Evolutionary conservation across 2,329 filamentous ascomycete species (phyloP).

Genomic region (Keithomyces neogunnii): DNA sequence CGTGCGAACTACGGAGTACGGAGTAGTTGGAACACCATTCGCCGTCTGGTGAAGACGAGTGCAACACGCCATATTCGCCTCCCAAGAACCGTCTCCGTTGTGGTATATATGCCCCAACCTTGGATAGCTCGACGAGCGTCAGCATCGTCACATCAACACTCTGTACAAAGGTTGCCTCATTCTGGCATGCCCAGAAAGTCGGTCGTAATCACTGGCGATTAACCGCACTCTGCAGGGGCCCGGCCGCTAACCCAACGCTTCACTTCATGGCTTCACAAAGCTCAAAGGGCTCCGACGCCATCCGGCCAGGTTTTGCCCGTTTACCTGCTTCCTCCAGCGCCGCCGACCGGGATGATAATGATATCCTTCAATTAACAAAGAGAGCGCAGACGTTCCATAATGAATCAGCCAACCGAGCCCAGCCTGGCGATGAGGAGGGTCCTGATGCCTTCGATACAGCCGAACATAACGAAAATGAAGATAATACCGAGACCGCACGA

Average conservation of each 20-base stretch:
- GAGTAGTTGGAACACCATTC: too few relatives aligned
- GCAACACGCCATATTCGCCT: too few relatives aligned
- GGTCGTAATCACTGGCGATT: not conserved
- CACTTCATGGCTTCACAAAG: slow-evolving; percentile 26
- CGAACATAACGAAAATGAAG: slow-evolving; percentile 32
- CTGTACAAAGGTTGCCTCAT: not conserved
- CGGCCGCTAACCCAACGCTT: slow-evolving; percentile 16
- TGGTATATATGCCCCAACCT: too few relatives aligned
- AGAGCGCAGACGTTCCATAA: slow-evolving; percentile 40
- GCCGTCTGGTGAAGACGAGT: too few relatives aligned
- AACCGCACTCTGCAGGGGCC: not conserved
- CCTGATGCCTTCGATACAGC: slow-evolving; percentile 43
- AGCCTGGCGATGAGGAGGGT: slow-evolving; percentile 15
- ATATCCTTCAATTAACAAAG: slow-evolving; percentile 27
- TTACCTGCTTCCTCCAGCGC: slow-evolving; percentile 21
- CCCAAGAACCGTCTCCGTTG: too few relatives aligned
- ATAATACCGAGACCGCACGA: slow-evolving; percentile 37
- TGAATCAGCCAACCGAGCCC: slow-evolving; percentile 16
- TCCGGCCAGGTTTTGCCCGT: slow-evolving; percentile 22
- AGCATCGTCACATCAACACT: not conserved
- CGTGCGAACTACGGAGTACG: not conserved
- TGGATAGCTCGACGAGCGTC: too few relatives aligned
- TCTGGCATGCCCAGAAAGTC: not conserved
- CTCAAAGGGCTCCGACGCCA: slow-evolving; percentile 17
- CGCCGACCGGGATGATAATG: slow-evolving; percentile 18